Conservation (phyloP, 108 stramenopile species). For the Fragilaria crotonensis region DNA sequence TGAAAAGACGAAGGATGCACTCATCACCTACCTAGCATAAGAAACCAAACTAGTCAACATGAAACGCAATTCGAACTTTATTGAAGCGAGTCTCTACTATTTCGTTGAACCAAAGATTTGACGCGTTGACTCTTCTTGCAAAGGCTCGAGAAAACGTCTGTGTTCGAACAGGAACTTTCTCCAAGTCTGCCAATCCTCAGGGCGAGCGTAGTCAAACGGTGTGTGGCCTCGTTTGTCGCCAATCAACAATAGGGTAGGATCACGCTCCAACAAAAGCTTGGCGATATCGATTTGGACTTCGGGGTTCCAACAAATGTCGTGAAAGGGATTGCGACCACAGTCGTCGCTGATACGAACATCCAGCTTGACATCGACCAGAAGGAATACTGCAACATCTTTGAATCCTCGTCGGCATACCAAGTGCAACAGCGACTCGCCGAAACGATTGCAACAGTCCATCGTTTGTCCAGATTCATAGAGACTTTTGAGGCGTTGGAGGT, state of each 20-base stretch:
- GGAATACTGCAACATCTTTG: constrained; percentile 43
- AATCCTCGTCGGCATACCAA: constrained; percentile 77
- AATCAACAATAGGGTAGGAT: constrained; percentile 51
- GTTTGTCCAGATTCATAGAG: constrained; percentile 18
- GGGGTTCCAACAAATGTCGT: constrained; percentile 86
- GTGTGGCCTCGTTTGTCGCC: constrained; percentile 54
- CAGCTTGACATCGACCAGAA: constrained; percentile 42
- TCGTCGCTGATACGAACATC: constrained; percentile 65
- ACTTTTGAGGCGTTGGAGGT: constrained; percentile 36
- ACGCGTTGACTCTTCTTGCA: background rate
- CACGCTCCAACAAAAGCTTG: constrained; percentile 35
- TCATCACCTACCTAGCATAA: too few species aligned
- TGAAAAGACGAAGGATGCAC: too few species aligned
- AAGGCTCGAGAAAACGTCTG: background rate
- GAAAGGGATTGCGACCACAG: constrained; percentile 78
- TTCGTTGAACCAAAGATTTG: background rate
- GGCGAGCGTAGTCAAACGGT: constrained; percentile 68
- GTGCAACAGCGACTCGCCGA: constrained; percentile 79
- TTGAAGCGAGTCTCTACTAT: too few species aligned
- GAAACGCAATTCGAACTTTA: too few species aligned
- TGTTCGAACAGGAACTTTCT: constrained; percentile 41
- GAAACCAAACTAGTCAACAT: too few species aligned
- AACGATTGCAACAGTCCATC: constrained; percentile 69
- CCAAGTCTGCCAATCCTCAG: constrained; percentile 56
- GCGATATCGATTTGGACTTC: constrained; percentile 48